Evolutionary conservation across 2,329 filamentous ascomycete genomes (phyloP), one percentile per base, ranked within the genome.

Genomic region (Fusarium anguioides): DNA sequence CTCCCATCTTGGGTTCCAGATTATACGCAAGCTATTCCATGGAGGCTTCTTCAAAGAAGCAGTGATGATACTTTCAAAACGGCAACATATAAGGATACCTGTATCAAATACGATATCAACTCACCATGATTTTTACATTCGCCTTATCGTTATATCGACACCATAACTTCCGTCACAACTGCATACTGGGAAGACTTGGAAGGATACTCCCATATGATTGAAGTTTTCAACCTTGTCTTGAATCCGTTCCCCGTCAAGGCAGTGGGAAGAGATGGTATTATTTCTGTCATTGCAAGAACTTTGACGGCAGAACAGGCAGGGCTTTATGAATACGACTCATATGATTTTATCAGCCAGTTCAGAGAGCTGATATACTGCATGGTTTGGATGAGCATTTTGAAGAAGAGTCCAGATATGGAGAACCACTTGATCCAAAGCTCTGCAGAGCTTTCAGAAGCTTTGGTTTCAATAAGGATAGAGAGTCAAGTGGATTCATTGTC

Each of bases 1-100:
- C 14, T 54, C 29, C 51, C 33, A 20, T 54, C 51, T 15, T 54
- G 51, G 51, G 42, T 54, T 4, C 51, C 33, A 15, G 51, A 49
- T 20, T 54, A 54, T 17, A 54, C 51, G 14, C 51, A 49, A 31
- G 17, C 20, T 49, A 23, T 49, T 7, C 51, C 42, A 5, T 49
- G 51, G 51, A 54, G 51, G 6, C 51, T 54, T 26, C 42, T 54
- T 4, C 42, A 47, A 24, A 23, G 51, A 39, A 20, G 24, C 14
- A 29, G 51, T 21, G 24, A 47, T n/a, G 42, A 49, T 17, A 39
- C 20, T 18, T 54, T 54, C 42, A 48, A 24, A 6, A 39, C 51
- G 7, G 51, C 33, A 31, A 39, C 20, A 18, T 33, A 31, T 15
- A 21, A 36, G 27, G 14, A 49, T 21, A 21, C 36, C 12, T 21